phyloP scores from a whole-genome alignment of 78 protist species.

The Protostelium mycophagum region DNA sequence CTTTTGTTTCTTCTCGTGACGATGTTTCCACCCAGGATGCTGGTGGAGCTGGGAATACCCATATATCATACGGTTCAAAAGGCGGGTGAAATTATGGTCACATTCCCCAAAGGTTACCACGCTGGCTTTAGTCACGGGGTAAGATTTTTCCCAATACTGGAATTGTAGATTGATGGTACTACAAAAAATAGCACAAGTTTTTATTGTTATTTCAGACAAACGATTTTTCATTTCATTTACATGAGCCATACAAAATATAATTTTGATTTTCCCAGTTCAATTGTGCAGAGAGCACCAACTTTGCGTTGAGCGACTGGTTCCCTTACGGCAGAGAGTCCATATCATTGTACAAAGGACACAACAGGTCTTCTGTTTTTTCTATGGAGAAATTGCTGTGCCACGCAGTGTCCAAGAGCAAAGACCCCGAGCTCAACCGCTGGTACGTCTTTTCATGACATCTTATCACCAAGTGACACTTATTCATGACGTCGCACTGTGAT shows the following conservation, averaged over 20 bases:
- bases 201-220: no score
- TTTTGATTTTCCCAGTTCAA: no score
- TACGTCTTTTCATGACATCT: not conserved
- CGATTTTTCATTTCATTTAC: no score
- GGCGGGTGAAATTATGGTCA: slow-evolving; percentile 83
- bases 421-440: not conserved
- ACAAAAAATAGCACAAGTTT: no score
- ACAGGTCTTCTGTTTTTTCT: slow-evolving; percentile 37
- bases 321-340: slow-evolving; percentile 45
- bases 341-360: slow-evolving; percentile 26
- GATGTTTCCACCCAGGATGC: slow-evolving; percentile 45
- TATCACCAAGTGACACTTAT: not conserved
- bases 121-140: slow-evolving; percentile 82
- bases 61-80: slow-evolving; percentile 62
- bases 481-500: not conserved
- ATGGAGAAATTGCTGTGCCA: slow-evolving; percentile 30
- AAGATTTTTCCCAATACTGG: not conserved
- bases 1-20: slow-evolving; percentile 60
- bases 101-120: slow-evolving; percentile 89
- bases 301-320: slow-evolving; percentile 77
- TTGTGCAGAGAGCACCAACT: slow-evolving; percentile 87
- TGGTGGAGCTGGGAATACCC: slow-evolving; percentile 39
- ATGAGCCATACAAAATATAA: no score
- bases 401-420: not conserved
- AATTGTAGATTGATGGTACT: no score